Percentiles rank a stretch among this genome's conserved stretches.
Conservation (phyloP, 176 grass and related monocot genomes). For the Urochloa ruziziensis region DNA sequence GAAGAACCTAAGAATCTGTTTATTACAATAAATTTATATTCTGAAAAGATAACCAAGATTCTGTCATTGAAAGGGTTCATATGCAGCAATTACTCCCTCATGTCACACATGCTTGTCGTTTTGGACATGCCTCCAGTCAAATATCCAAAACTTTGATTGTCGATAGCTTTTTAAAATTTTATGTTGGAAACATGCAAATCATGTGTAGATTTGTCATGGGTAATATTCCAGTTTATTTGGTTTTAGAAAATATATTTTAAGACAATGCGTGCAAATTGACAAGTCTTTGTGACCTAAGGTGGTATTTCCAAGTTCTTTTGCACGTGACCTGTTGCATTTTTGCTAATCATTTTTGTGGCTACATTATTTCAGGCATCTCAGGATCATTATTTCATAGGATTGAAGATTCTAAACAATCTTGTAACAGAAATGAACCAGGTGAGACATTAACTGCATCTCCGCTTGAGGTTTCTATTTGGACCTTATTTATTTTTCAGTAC, state of each 20-base stretch:
- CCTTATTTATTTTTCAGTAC: slow-evolving; percentile 18
- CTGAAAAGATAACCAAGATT: background rate
- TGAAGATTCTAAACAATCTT: slow-evolving; percentile 90
- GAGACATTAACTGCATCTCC: slow-evolving; percentile 2
- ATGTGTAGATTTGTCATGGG: background rate
- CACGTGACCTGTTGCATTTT: slow-evolving; percentile 21
- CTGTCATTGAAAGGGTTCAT: background rate
- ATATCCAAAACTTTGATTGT: background rate
- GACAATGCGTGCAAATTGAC: background rate
- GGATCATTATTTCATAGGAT: slow-evolving; percentile 97
- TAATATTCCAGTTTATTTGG: background rate
- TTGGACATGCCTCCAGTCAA: background rate
- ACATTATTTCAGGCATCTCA: slow-evolving; percentile 70
- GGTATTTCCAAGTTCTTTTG: background rate
- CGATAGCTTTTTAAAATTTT: background rate
- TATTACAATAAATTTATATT: background rate
- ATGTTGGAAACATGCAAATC: background rate
- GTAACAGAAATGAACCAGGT: slow-evolving; percentile 99
- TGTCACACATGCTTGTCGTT: background rate
- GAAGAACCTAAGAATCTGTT: background rate
- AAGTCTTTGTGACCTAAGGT: background rate
- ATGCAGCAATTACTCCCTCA: background rate
- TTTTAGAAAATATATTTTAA: background rate
- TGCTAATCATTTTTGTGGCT: slow-evolving; percentile 31
- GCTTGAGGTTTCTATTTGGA: background rate